Base-by-base conservation (phyloP, 192 early-diverging fungal genomes). In the Coemansia sp. region DNA sequence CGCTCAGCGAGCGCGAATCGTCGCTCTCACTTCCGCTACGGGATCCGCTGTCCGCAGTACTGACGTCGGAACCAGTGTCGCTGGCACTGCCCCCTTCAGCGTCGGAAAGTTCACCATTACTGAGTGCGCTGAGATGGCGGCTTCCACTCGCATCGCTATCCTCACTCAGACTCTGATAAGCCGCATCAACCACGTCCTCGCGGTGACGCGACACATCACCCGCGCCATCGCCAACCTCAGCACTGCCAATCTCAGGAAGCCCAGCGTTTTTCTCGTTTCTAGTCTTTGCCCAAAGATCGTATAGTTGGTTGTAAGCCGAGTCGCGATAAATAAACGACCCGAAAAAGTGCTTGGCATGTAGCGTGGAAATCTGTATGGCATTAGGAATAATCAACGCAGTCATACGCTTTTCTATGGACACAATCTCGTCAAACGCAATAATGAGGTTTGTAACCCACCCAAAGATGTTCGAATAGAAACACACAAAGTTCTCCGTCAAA, bases 381-480 rank as follows among this genome's bases (percentile, higher is more conserved):
- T 95, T 95, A 27, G 92, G 94, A 57, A 95, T 92, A 50, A 95
- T 85, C 51, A 89, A 79, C 23, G 93, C 94, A 0, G 91, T 93
- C 78, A 88, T 86, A 25, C 88, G 84, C 73, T 95, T 95, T 54
- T 95, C 94, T 36, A 95, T 91, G 1, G 88, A 82, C 32, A 90
- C 86, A 32, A 94, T 87, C 66, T 95, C 93, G 7, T 85, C 78
- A 69, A 93, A 88, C 0, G 86, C 82, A 52, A 95, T 87, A 1
- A 92, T 84, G 55, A 93, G 66, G 64, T 84, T 91, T 4, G 91
- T 92, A 3, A 92, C 89, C 88, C 93, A 94, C 32, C 94, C 94
- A 84, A 95, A 93, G 63, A 95, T 93, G 64, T 93, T 93, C 39
- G 90, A 88, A 77, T 93, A 87, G 72, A 95, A 95, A 71, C 90